Base-by-base conservation (phyloP, 108 stramenopile genomes). In the Pseudonitzschia multiseries region DNA sequence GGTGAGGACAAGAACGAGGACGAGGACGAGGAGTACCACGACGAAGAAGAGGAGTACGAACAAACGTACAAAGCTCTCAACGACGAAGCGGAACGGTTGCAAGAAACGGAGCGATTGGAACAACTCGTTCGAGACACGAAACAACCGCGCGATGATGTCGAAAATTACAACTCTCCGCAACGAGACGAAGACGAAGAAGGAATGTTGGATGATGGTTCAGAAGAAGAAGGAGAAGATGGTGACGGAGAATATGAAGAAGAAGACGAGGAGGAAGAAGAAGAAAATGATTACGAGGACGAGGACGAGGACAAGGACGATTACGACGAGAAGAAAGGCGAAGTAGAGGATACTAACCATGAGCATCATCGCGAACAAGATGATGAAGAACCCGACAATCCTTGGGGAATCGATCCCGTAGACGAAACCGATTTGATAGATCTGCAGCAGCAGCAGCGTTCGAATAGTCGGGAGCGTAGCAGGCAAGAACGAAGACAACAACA, bases 41-140 rank as follows among this genome's bases (percentile, higher is more conserved):
- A 75, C 27, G 56, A 28, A 28, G 10, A 57, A 28, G 41, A 59
- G 14, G 31, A 68, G 0, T 29, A 0, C 8, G 36, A 69, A 9
- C 67, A 21, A 21, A 32, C 68, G 27, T 61, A 72, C 57, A 51
- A 72, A 13, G 36, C 2, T 36, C 4, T 36, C 36, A 2, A 36
- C 36, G 36, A 36, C 36, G 76, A 77, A 51, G 52, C n/a, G 28
- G 52, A 70, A 63, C 76, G 69, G 0, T 36, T 36, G 46, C 21
- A 14, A 40, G 72, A 74, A 65, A 69, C 70, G 56, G 62, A 79
- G 70, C 72, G 71, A 44, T 29, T 79, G 27, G 69, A 73, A 26
- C 21, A 65, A 65, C 43, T 79, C 26, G 50, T 79, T 31, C 48
- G 40, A 1, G 36, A 70, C 36, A 53, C 57, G 51, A 31, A 70